A percentile compares a stretch with the other conserved stretches of the same genome.
Evolutionary conservation across 768 basidiomycete genomes (phyloP).

Genomic region (Macrolepiota fuliginosa): DNA sequence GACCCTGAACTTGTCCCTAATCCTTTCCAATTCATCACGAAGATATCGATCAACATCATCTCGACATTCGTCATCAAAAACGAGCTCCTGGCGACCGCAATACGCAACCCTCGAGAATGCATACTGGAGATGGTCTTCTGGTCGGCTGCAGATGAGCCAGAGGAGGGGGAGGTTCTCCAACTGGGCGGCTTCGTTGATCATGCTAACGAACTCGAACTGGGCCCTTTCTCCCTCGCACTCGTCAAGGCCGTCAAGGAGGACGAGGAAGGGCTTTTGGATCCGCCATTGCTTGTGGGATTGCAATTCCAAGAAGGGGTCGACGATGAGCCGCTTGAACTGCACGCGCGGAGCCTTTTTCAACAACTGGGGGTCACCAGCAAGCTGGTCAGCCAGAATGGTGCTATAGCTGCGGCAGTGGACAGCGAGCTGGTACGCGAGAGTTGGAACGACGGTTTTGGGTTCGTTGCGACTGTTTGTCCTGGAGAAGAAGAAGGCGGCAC

Average conservation of each 20-base stretch:
- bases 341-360: neutral
- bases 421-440: conserved; percentile 4
- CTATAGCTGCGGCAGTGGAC: neutral
- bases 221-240: neutral
- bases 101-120: neutral
- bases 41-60: neutral
- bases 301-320: neutral
- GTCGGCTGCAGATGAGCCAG: neutral
- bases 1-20: neutral
- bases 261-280: neutral
- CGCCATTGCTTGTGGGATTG: neutral
- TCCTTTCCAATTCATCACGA: neutral
- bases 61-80: neutral
- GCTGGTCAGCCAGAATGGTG: neutral
- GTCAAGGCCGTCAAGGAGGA: neutral
- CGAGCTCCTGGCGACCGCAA: neutral
- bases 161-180: neutral
- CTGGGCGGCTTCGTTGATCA: neutral
- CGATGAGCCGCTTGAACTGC: neutral
- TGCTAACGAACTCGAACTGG: neutral
- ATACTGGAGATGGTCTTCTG: neutral
- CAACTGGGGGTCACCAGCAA: neutral
- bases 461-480: neutral
- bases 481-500: conserved; percentile 9
- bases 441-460: neutral